A percentile compares a stretch with the other conserved stretches of the same genome.
Evolutionary conservation across 75 land plant species (phyloP).

Genomic region (Picea sitchensis): DNA sequence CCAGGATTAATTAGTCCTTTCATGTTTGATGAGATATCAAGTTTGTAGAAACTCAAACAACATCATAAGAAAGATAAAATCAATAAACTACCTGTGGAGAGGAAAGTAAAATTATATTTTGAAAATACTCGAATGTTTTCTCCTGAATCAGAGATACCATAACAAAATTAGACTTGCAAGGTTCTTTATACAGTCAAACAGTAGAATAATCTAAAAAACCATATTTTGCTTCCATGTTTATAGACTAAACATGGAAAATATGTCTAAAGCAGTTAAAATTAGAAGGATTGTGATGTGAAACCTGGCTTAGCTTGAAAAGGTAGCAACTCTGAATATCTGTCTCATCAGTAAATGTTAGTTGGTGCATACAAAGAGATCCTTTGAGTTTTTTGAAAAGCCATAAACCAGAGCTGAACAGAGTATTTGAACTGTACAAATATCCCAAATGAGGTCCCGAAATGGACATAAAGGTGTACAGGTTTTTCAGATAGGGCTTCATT

Average conservation of each 20-base stretch:
- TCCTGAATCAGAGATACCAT: constrained; percentile 42
- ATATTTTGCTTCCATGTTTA: background rate
- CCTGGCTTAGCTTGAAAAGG: constrained; percentile 87
- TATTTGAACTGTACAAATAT: constrained; percentile 82
- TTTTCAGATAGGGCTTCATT: constrained; percentile 68
- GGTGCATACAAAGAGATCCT: constrained; percentile 79
- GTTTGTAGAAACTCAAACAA: background rate
- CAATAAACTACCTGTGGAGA: constrained; percentile 79
- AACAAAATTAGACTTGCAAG: constrained; percentile 6
- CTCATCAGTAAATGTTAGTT: constrained; percentile 83
- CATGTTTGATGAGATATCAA: background rate
- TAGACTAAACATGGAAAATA: background rate
- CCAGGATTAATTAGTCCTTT: background rate
- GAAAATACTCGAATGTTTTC: constrained; percentile 75
- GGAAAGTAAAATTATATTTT: constrained; percentile 70
- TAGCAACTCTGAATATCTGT: constrained; percentile 70
- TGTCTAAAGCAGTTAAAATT: background rate
- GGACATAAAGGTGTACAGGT: constrained; percentile 70
- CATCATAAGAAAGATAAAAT: background rate
- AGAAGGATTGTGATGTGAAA: constrained; percentile 12
- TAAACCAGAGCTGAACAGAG: constrained; percentile 82
- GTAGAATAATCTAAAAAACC: background rate
- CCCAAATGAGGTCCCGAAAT: constrained; percentile 91
- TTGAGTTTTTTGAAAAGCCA: constrained; percentile 92
- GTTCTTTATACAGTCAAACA: constrained; percentile 1